phyloP scores from a whole-genome alignment of 352 stramenopile species.

The Pilasporangium apinafurcum region DNA sequence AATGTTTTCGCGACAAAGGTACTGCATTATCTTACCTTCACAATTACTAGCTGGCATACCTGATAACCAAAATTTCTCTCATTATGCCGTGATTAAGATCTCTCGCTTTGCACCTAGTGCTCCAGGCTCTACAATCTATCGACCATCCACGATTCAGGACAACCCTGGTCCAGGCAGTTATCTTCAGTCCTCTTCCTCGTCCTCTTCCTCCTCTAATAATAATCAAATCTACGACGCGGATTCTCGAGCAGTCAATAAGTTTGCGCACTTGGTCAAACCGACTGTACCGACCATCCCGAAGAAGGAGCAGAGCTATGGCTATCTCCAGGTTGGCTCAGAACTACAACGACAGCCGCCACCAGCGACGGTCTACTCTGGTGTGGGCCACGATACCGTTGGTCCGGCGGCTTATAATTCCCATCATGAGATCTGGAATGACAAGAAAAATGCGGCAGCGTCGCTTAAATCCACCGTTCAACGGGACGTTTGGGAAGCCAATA shows the following conservation, averaged over 20 bases:
- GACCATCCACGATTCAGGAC: slow-evolving; percentile 58
- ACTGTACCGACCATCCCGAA: slow-evolving; percentile 63
- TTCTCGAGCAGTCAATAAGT: slow-evolving; percentile 14
- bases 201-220: slow-evolving; percentile 18
- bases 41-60: too few species aligned
- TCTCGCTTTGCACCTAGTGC: slow-evolving; percentile 67
- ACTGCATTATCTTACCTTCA: too few species aligned
- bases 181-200: slow-evolving; percentile 13
- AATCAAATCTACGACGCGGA: slow-evolving; percentile 7
- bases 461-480: slow-evolving; percentile 66
- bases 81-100: slow-evolving; percentile 21
- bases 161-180: slow-evolving; percentile 66
- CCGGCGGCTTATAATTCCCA: slow-evolving; percentile 61
- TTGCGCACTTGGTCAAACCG: slow-evolving; percentile 41
- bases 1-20: slow-evolving; percentile 75
- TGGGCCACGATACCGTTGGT: slow-evolving; percentile 67
- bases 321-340: slow-evolving; percentile 34
- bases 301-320: slow-evolving; percentile 72
- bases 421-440: slow-evolving; percentile 48
- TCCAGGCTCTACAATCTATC: slow-evolving; percentile 63
- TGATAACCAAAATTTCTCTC: neutral
- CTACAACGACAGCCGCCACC: slow-evolving; percentile 39
- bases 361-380: slow-evolving; percentile 45
- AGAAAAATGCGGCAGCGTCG: slow-evolving; percentile 57
- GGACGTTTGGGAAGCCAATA: slow-evolving; percentile 68